Percentiles rank a stretch among this genome's conserved stretches.
phyloP scores from a whole-genome alignment of 495 filamentous ascomycete genomes.

The Penicillium egyptiacum region DNA sequence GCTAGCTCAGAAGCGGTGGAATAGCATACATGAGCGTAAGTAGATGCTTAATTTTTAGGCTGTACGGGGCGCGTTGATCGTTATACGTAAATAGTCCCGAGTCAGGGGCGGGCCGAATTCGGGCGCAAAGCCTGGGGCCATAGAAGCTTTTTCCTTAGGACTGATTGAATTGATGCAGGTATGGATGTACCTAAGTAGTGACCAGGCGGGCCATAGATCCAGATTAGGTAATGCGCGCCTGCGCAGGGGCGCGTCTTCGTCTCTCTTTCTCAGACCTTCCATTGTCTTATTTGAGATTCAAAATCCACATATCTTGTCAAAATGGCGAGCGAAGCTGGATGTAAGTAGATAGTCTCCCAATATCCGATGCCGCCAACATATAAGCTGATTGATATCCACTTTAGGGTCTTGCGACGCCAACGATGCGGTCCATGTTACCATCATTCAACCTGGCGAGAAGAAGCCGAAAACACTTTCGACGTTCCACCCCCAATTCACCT shows the following conservation, averaged over 20 bases:
- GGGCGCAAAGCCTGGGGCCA: too few species aligned
- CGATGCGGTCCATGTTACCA: slow-evolving; percentile 68
- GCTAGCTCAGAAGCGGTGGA: slow-evolving; percentile 8
- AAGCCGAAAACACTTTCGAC: slow-evolving; percentile 58
- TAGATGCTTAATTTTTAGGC: not conserved
- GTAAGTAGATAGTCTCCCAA: slow-evolving; percentile 33
- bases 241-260: slow-evolving; percentile 7
- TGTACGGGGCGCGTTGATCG: too few species aligned
- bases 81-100: too few species aligned
- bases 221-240: slow-evolving; percentile 24
- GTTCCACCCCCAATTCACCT: slow-evolving; percentile 87
- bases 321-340: slow-evolving; percentile 53
- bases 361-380: not conserved
- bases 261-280: slow-evolving; percentile 7
- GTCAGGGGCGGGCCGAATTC: too few species aligned
- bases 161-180: too few species aligned
- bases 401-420: slow-evolving; percentile 75
- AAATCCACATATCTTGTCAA: slow-evolving; percentile 10
- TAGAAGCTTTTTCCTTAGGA: too few species aligned
- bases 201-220: slow-evolving; percentile 6
- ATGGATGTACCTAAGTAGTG: too few species aligned
- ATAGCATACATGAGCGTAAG: not conserved
- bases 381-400: slow-evolving; percentile 15
- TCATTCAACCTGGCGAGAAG: slow-evolving; percentile 58
- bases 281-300: slow-evolving; percentile 1